Base-by-base conservation (phyloP, 2,329 filamentous ascomycete genomes). In the Penicillium digitatum region DNA sequence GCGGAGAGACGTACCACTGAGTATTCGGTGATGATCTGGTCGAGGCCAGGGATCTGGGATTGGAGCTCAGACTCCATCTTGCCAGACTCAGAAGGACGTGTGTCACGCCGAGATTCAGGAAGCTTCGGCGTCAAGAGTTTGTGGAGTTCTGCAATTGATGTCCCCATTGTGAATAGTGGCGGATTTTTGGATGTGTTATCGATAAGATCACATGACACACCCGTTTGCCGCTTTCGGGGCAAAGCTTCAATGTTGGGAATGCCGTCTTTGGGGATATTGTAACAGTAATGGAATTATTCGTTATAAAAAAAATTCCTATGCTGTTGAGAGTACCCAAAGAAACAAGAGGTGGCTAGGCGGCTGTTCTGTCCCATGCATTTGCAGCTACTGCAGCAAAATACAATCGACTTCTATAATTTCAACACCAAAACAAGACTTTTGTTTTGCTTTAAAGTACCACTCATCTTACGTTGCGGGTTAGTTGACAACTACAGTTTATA, bases 21-120 rank as follows among this genome's bases (percentile, higher is more conserved):
- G 76, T 96, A 96, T 76, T 95, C 89, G 46, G 90, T 92, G 63
- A 96, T 80, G 60, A 95, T 82, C 56, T 88, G 89, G 76, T 96
- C 92, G 65, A 96, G 89, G 69, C 88, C 87, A 59, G 91, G 91
- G 64, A 96, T 84, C 64, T 90, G 84, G 58, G 87, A 80, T 77
- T 87, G 88, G 71, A 96, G 90, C 77, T 95, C 89, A 68, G 88
- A 81, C 75, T 96, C 91, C 91, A 96, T 96, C 37, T 58, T 66
- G 48, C 18, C 43, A 48, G 34, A 37, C 26, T 35, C 40, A 11
- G 31, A 7, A 11, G 18, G 12, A 18, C 12, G 24, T 31, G 12
- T 0, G 29, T 35, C 42, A 18, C 51, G 12, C 37, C 34, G 20
- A 52, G 9, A 39, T 39, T 26, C 38, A 45, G 27, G 45, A 31